Base-by-base conservation (phyloP, 2,329 filamentous ascomycete genomes). In the Aspergillus sp. region DNA sequence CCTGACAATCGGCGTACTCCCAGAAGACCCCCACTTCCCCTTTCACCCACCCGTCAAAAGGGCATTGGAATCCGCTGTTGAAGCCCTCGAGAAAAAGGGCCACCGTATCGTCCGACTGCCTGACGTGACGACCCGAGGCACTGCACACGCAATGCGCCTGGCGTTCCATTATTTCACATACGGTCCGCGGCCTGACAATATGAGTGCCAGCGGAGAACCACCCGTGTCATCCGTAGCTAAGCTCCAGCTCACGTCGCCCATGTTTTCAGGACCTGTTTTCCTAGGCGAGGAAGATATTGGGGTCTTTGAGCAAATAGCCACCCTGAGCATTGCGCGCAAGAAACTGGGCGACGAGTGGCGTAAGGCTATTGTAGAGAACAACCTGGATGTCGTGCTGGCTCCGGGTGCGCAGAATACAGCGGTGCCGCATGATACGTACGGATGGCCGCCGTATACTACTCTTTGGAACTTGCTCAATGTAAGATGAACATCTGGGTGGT, bases 401-500 rank as follows among this genome's bases (percentile, higher is more conserved):
- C 52, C 52, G n/a, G 43, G 52, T 35, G 43, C 43, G 11, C 43
- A 48, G 33, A 47, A 48, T 21, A 54, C 52, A 12, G 52, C 52
- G n/a, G 35, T 47, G 33, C 52, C 52, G 15, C 52, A 54, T 23
- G 52, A 54, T 19, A 47, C 52, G n/a, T 54, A 54, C 24, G 52
- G 43, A 4, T 47, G 52, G 43, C 52, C 52, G 24, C 52, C 52
- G 33, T 54, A 54, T 23, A 54, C 52, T 14, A 9, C 23, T 15
- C 12, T 54, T 19, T 54, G 52, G 52, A 54, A 48, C 35, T 40
- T 54, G 43, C 4, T 54, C 19, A 35, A 54, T 41, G 51, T 53
- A 39, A 4, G 44, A 14, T 79, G 0, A 79, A 74, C 56, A 70
- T 74, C 2, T n/a, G 35, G 75, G 69, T 15, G 79, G 78, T 2